Evolutionary conservation across 1,284 basidiomycete species (phyloP).

Genomic region (Ceratobasidium papillatum): DNA sequence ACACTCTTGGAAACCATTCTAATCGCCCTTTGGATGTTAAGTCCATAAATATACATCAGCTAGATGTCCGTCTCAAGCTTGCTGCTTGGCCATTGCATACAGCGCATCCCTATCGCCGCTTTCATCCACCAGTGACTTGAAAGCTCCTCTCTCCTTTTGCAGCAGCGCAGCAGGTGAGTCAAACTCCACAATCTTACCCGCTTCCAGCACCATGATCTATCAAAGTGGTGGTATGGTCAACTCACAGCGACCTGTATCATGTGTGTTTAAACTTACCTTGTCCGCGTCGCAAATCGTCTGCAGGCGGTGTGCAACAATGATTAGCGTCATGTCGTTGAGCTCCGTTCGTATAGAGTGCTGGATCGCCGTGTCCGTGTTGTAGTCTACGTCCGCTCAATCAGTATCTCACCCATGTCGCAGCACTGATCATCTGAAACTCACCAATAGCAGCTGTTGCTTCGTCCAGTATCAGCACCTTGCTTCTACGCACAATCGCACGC

Average conservation of each 20-base stretch:
- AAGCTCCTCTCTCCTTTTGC: conserved; percentile 51
- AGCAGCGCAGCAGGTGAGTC: conserved; percentile 53
- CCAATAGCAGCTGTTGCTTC: conserved; percentile 50
- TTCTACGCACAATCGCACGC: conserved; percentile 56
- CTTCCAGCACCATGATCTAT: conserved; percentile 44
- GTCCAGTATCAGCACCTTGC: conserved; percentile 62
- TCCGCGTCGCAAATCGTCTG: conserved; percentile 77
- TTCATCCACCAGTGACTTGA: conserved; percentile 55
- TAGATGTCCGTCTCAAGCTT: neutral
- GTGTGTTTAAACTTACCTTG: conserved; percentile 44
- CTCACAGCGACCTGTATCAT: neutral
- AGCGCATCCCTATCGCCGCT: conserved; percentile 53
- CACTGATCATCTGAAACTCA: neutral
- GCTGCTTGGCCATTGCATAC: conserved; percentile 48
- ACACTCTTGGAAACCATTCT: no score
- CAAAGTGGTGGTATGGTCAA: no score
- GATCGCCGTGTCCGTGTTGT: conserved; percentile 58
- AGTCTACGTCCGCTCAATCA: conserved; percentile 43
- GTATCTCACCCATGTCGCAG: neutral
- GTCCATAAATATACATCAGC: no score
- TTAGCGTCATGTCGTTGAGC: conserved; percentile 65
- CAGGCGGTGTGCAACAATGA: conserved; percentile 73
- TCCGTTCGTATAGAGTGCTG: conserved; percentile 65
- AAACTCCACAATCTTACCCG: conserved; percentile 50
- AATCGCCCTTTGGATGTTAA: no score